A percentile compares a stretch with the other conserved stretches of the same genome.
phyloP scores from a whole-genome alignment of 176 grass and related monocot species.

The Typha latifolia region DNA sequence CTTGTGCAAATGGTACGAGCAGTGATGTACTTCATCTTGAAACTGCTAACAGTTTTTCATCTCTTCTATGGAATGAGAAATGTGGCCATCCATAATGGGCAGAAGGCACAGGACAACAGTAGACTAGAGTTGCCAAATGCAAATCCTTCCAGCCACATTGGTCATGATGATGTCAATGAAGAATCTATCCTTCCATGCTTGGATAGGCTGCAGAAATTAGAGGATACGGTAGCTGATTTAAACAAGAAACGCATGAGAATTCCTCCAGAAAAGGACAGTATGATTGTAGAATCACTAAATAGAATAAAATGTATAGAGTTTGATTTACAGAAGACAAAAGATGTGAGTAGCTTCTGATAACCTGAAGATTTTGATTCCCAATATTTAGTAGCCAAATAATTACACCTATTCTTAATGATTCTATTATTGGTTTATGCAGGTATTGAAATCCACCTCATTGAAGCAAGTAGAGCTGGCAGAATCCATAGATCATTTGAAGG shows the following conservation, averaged over 20 bases:
- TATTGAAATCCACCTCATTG: constrained; percentile 31
- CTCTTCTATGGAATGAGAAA: constrained; percentile 15
- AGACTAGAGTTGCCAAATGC: constrained; percentile 5
- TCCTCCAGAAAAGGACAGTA: constrained; percentile 30
- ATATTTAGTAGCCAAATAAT: too few species aligned
- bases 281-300: constrained; percentile 31
- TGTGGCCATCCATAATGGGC: constrained; percentile 1
- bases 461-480: constrained; percentile 29
- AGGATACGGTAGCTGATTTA: constrained; percentile 28
- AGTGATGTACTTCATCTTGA: constrained; percentile 16
- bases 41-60: constrained; percentile 25
- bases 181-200: constrained; percentile 21
- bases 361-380: too few species aligned
- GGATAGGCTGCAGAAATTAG: constrained; percentile 37
- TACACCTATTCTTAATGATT: too few species aligned
- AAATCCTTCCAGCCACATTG: not conserved
- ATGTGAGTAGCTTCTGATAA: constrained; percentile 17
- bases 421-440: constrained; percentile 5
- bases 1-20: constrained; percentile 9
- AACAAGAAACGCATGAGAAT: constrained; percentile 26
- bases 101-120: not conserved
- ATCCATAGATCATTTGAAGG: constrained; percentile 23
- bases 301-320: constrained; percentile 31
- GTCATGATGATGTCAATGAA: constrained; percentile 5
- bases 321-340: constrained; percentile 34